phyloP scores from a whole-genome alignment of 345 rosid genomes.

The Rhizophora apiculata region DNA sequence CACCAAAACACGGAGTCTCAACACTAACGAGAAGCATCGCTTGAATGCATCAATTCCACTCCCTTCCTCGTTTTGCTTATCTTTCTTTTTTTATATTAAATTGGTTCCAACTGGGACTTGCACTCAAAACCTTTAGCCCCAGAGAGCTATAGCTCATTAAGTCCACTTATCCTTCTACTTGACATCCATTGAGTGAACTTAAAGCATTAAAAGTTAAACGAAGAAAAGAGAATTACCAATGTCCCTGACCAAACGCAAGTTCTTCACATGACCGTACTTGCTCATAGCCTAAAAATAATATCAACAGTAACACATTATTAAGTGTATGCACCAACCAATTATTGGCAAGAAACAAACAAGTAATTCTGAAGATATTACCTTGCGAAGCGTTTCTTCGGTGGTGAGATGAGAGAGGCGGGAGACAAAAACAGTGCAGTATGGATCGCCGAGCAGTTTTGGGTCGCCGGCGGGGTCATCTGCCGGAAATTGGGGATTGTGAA shows the following conservation, averaged over 20 bases:
- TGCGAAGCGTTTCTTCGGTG: slow-evolving; percentile 54
- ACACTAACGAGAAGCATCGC: no score
- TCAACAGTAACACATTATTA: neutral
- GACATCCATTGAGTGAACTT: neutral
- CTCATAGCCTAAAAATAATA: neutral
- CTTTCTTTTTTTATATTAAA: no score
- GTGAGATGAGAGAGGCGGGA: slow-evolving; percentile 78
- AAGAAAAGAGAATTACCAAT: slow-evolving; percentile 41
- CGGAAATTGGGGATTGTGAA: neutral
- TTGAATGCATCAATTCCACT: no score
- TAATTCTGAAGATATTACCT: slow-evolving; percentile 32
- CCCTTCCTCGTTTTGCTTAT: no score
- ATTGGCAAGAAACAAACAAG: no score
- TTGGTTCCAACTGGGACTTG: no score
- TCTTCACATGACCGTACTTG: slow-evolving; percentile 66
- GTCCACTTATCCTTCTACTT: no score
- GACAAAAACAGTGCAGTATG: slow-evolving; percentile 75
- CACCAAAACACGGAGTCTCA: no score
- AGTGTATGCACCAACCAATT: neutral
- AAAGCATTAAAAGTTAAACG: neutral
- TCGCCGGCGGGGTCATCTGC: slow-evolving; percentile 84
- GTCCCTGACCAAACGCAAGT: neutral
- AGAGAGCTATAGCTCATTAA: no score
- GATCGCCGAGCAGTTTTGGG: slow-evolving; percentile 67
- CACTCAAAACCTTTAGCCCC: no score